Base-by-base conservation (phyloP, 176 grass and related monocot genomes). In the Aegilops umbellulata region DNA sequence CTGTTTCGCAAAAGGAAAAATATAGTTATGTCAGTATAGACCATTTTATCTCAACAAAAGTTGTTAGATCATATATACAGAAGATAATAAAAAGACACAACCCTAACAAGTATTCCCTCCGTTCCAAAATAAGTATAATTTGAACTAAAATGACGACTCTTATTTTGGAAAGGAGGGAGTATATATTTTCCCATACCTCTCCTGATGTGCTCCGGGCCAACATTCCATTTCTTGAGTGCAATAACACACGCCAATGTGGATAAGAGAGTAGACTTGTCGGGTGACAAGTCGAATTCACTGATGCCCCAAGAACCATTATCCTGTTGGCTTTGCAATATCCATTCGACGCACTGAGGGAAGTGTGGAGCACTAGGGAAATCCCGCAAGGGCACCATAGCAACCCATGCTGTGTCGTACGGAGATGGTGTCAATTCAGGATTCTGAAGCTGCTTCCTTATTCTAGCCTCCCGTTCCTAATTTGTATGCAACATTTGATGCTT, bases 171-270 rank as follows among this genome's bases (percentile, higher is more conserved):
- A 36, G 35, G 35, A 36, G 35, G 35, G 35, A 36, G 6, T 36
- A 36, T 36, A 36, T 35, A 5, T 36, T 36, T 36, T 36, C 7
- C 35, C 39, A 47, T 83, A 92, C 92, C 92, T 68, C 72, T 90
- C 15, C 55, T 89, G 15, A 94, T 72, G 31, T 90, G 89, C 34
- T 92, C 87, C 51, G 81, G 76, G 17, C 92, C 89, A 74, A 31
- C 36, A 65, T 86, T 85, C 92, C 92, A 94, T 42, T 7, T 75
- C 35, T 69, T 79, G 34, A 94, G 92, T 9, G 92, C 90, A 29
- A 94, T 62, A 53, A 94, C 67, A 27, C 92, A 94, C 0, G 90
- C 87, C 66, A 94, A 41, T 2, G 84, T 94, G 12, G 92, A 90
- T 10, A 58, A 90, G 38, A 94, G 81, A 36, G 32, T 27, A 65